Conservation (phyloP, 2,329 filamentous ascomycete genomes). For the Thielaviopsis populi region DNA sequence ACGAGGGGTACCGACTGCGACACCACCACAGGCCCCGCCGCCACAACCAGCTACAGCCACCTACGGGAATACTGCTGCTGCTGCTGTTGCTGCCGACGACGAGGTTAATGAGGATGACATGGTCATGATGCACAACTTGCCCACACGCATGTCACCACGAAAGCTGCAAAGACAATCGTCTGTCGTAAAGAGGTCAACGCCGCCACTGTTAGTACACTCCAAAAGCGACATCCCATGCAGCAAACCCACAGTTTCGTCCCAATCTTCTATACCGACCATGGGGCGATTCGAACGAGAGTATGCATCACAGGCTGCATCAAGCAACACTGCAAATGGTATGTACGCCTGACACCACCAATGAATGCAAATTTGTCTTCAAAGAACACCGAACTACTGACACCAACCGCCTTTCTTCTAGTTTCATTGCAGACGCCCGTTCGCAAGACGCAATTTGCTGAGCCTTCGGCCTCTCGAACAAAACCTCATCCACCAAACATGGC, state of each 20-base stretch:
- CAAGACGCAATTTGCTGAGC: neutral
- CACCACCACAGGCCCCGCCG: slow-evolving; percentile 22
- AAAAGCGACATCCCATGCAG: neutral
- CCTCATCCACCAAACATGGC: neutral
- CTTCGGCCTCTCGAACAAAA: neutral
- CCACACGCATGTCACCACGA: slow-evolving; percentile 8
- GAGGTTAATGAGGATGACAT: slow-evolving; percentile 11
- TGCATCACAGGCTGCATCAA: slow-evolving; percentile 13
- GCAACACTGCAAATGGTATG: slow-evolving; percentile 2
- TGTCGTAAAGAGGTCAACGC: neutral
- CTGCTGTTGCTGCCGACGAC: slow-evolving; percentile 24
- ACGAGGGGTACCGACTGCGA: slow-evolving; percentile 19
- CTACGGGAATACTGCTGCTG: neutral
- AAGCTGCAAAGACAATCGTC: neutral
- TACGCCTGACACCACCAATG: neutral
- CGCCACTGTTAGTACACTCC: neutral
- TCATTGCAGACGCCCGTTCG: neutral
- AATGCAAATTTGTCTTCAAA: too few relatives aligned
- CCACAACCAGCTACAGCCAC: neutral
- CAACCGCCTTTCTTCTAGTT: neutral
- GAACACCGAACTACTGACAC: neutral
- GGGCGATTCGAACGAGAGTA: slow-evolving; percentile 14
- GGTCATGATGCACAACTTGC: slow-evolving; percentile 9
- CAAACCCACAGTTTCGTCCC: neutral
- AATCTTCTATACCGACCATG: neutral